A percentile compares a stretch with the other conserved stretches of the same genome.
These are phyloP conservation scores for Epicoccum nigrum DNA, from an alignment of 2,329 filamentous ascomycete species.

Conservation along the genomic window DNA sequence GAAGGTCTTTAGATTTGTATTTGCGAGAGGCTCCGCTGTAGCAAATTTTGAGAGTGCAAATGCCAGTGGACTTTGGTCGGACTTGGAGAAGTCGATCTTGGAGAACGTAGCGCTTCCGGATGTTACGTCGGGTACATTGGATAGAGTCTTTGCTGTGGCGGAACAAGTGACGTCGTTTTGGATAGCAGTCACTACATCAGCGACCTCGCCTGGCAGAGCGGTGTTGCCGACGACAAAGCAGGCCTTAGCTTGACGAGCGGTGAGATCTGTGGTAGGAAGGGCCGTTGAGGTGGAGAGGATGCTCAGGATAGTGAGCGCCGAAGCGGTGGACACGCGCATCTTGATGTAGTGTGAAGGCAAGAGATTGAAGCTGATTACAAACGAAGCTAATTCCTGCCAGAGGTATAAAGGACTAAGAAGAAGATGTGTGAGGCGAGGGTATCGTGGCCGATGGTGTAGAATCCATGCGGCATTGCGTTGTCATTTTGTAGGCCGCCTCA, in stretches of 20 bases:
- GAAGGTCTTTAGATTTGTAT: constrained; percentile 59
- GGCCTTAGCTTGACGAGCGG: constrained; percentile 36
- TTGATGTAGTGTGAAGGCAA: neutral
- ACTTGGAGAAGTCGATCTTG: constrained; percentile 62
- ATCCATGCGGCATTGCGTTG: neutral
- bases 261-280: constrained; percentile 18
- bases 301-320: constrained; percentile 21
- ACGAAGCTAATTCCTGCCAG: constrained; percentile 12
- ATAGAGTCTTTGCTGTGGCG: constrained; percentile 55
- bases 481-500: constrained; percentile 16
- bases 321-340: constrained; percentile 27
- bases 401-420: neutral
- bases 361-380: neutral
- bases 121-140: constrained; percentile 62
- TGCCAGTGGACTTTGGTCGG: constrained; percentile 55
- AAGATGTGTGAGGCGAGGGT: neutral
- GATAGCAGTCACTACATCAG: constrained; percentile 52
- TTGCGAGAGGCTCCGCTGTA: constrained; percentile 57
- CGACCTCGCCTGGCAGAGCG: constrained; percentile 59
- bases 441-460: neutral
- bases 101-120: constrained; percentile 60
- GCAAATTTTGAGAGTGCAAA: constrained; percentile 63
- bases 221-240: constrained; percentile 63
- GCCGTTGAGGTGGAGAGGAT: constrained; percentile 19
- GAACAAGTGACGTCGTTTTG: constrained; percentile 58